Base-by-base conservation (phyloP, 2,329 filamentous ascomycete genomes). In the Tolypocladium cylindrosporum region DNA sequence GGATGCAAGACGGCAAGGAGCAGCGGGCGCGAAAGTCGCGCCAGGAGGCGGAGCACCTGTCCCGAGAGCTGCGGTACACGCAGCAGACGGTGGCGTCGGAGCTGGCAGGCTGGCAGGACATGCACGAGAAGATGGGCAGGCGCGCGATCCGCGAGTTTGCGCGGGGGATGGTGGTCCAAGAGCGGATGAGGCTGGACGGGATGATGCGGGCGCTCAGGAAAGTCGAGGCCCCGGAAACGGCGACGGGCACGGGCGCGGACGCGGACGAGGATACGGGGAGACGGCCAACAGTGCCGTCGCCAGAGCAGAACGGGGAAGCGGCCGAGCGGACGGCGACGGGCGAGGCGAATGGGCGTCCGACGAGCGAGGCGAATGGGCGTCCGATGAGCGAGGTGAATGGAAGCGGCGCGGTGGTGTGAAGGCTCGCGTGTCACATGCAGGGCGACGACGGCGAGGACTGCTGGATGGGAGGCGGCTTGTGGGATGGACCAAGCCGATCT, bases 31-130 rank as follows among this genome's bases (percentile, higher is more conserved):
- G 83, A 16, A 85, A 86, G 62, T 84, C 83, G 27, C 83, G 87
- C 62, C 73, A 79, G 21, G 90, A 97, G 68, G 82, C 90, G 13
- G 83, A 87, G 24, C 82, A 85, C 50, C 73, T 96, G n/a, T 87
- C 88, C 0, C 84, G 84, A 55, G 94, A 99, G 72, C 76, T 99
- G 57, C 79, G 91, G 55, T 96, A 94, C 71, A 96, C 92, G 54
- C 93, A 97, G 74, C 90, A 95, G 71, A 91, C 93, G 16, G 93
- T 97, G 31, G 93, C 95, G 8, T 82, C 85, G 1, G 94, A 99
- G 74, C 73, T 99, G 58, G 94, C 94, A 0, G 91, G 90, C 19
- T 99, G 94, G 91, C 92, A 96, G 67, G 91, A 95, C 45, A 84
- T 91, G 75, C 86, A 96, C 67, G 90, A 91, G 63, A 84, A 83